Base-by-base conservation (phyloP, 495 filamentous ascomycete genomes). In the Tetracladium setigerum region DNA sequence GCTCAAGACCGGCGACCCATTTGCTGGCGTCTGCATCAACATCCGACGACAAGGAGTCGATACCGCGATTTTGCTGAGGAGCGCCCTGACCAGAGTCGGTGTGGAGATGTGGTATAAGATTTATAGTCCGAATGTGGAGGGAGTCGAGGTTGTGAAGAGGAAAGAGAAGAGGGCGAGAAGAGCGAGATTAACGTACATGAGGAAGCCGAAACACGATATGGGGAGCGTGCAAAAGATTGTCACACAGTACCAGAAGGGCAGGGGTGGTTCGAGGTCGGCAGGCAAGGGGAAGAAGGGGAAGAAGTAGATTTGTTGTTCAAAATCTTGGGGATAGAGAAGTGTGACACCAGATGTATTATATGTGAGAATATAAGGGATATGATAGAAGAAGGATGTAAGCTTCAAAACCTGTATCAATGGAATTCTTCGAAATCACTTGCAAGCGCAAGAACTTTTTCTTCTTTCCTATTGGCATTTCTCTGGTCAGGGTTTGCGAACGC, bases 51-150 rank as follows among this genome's bases (percentile, higher is more conserved):
- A 78, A 5, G 90, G 89, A 51, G 74, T 94, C 18, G 92, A 99
- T 63, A 91, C 87, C 5, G 83, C 82, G 1, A 77, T 97, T 36
- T 64, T 95, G 50, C 71, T 99, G 44, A 74, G 92, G 19, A 90
- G 89, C 57, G 78, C 90, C 53, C 63, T 99, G 44, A 82, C 81
- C 36, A 74, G 83, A 44, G 78, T 92, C 5, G 86, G 87, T 38
- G 89, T 95, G n/a, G 92, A 99, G 78, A 89, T 95, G 87, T 95
- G 87, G 77, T 87, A 83, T 61, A 99, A 97, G 77, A 70, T 95
- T 41, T 97, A 88, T 70, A 83, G 75, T 53, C 89, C 89, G 50
- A 87, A 86, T 62, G 83, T 97, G 41, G 76, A 84, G 57, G 86
- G 86, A 47, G 85, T 99, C 58, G 94, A 99, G 70, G 82, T 99